Evolutionary conservation across 2,329 filamentous ascomycete genomes (phyloP).

Genomic region (Paecilomyces variotii): DNA sequence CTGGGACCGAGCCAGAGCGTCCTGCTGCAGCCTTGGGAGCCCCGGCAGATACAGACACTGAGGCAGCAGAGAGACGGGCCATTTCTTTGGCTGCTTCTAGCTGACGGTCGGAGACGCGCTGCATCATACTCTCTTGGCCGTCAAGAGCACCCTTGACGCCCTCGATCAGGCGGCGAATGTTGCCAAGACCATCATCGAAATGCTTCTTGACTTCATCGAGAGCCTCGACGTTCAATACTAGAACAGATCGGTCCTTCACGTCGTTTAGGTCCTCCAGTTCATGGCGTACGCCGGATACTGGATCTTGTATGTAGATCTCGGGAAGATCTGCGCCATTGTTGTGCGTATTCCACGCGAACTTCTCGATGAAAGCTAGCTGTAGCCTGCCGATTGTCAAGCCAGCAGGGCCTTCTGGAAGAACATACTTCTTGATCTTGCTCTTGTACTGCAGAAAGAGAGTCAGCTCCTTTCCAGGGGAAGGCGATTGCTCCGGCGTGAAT

Average conservation of each 20-base stretch:
- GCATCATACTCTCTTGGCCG: conserved; percentile 72
- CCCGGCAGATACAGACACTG: conserved; percentile 24
- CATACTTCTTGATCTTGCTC: conserved; percentile 92
- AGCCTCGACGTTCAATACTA: conserved; percentile 89
- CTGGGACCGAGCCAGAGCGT: conserved; percentile 20
- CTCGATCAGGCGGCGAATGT: conserved; percentile 74
- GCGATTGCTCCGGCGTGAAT: conserved; percentile 50
- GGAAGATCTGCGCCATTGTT: conserved; percentile 86
- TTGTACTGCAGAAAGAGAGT: conserved; percentile 95
- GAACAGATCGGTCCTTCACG: conserved; percentile 86
- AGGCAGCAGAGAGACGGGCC: conserved; percentile 52
- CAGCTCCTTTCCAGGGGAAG: conserved; percentile 71
- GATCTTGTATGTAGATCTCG: conserved; percentile 96
- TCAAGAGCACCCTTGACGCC: conserved; percentile 76
- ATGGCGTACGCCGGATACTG: conserved; percentile 89
- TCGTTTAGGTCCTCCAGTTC: conserved; percentile 89
- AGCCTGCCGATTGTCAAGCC: conserved; percentile 80
- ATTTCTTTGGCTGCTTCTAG: conserved; percentile 84
- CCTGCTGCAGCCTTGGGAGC: conserved; percentile 17
- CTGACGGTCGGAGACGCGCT: conserved; percentile 83
- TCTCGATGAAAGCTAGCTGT: conserved; percentile 95
- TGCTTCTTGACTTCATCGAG: conserved; percentile 95
- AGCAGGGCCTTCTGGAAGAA: conserved; percentile 73
- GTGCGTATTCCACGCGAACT: conserved; percentile 98
- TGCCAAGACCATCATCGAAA: conserved; percentile 82